A percentile compares a stretch with the other conserved stretches of the same genome.
Conservation (phyloP, 1,284 basidiomycete genomes). For the Ceratobasidium sp. region DNA sequence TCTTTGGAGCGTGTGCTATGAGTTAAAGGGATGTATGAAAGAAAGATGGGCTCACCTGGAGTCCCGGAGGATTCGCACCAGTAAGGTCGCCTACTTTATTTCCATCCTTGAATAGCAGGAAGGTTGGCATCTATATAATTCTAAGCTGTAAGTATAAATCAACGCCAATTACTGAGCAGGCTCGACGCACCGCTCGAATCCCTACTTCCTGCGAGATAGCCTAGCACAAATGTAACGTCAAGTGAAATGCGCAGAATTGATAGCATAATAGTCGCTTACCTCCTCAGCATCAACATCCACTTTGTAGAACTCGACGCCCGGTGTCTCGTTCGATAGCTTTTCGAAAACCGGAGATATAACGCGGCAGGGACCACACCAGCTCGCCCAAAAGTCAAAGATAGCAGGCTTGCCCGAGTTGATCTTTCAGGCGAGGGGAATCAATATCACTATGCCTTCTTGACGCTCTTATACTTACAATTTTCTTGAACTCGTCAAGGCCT, state of each 20-base stretch:
- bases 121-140: conserved; percentile 29
- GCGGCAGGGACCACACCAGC: conserved; percentile 38
- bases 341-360: conserved; percentile 27
- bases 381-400: conserved; percentile 38
- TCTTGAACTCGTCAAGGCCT: background rate
- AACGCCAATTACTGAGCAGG: background rate
- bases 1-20: too few species aligned
- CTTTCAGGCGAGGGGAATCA: background rate
- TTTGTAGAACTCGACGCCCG: conserved; percentile 28
- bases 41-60: conserved; percentile 1
- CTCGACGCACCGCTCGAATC: conserved; percentile 20
- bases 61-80: background rate
- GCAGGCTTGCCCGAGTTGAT: conserved; percentile 27
- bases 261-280: conserved; percentile 4
- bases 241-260: background rate
- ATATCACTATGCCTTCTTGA: background rate
- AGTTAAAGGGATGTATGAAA: too few species aligned
- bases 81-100: background rate
- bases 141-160: background rate
- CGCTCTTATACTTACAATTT: background rate
- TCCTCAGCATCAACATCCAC: conserved; percentile 7
- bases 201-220: conserved; percentile 25
- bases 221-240: background rate
- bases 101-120: conserved; percentile 17
- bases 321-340: background rate